phyloP scores from a whole-genome alignment of 345 rosid genomes.

The Dovyalis caffra region DNA sequence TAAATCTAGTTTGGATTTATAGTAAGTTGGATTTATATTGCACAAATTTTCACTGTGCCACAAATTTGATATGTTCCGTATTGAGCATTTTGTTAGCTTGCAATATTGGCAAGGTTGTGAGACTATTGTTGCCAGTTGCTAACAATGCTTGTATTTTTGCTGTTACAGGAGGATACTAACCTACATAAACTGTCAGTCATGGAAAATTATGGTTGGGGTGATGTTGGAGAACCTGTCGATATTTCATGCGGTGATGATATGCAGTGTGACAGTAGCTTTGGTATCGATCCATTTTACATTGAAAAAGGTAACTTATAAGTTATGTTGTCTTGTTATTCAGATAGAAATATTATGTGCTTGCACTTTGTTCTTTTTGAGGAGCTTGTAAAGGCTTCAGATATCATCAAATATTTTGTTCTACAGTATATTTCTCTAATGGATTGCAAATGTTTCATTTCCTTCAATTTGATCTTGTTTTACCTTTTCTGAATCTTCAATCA shows the following conservation, averaged over 20 bases:
- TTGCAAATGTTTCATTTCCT: neutral
- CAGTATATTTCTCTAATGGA: neutral
- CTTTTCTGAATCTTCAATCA: neutral
- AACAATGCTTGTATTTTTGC: constrained; percentile 2
- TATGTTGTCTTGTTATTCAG: neutral
- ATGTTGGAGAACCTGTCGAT: constrained; percentile 35
- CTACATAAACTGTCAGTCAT: constrained; percentile 43
- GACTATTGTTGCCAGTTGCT: neutral
- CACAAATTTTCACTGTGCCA: too few species aligned
- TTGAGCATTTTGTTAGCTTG: too few species aligned
- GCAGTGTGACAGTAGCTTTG: constrained; percentile 51
- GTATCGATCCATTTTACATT: constrained; percentile 77
- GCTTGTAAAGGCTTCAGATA: neutral
- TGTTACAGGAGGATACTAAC: constrained; percentile 42
- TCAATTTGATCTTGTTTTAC: neutral
- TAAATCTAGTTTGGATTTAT: too few species aligned
- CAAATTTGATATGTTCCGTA: too few species aligned
- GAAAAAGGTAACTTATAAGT: constrained; percentile 51
- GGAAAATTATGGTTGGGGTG: constrained; percentile 87
- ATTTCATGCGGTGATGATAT: constrained; percentile 37
- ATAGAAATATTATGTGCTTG: neutral
- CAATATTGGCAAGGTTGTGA: too few species aligned
- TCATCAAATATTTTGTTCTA: neutral
- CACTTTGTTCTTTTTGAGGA: neutral
- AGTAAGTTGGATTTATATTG: too few species aligned